These are phyloP conservation scores for Aspergillus homomorphus DNA, from an alignment of 495 filamentous ascomycete species.

Conservation along the genomic window DNA sequence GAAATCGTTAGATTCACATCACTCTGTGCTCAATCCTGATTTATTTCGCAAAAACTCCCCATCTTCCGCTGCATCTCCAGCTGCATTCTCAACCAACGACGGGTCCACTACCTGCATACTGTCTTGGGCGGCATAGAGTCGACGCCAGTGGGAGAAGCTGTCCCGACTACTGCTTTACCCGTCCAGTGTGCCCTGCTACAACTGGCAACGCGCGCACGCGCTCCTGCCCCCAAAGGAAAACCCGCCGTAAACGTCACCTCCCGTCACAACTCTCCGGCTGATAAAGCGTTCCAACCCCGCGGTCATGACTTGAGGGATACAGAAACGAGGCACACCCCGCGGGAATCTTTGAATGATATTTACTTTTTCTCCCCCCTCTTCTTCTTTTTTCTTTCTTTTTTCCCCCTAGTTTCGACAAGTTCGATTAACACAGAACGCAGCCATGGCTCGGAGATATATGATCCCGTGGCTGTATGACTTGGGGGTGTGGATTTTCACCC, in stretches of 20 bases:
- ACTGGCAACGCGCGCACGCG: not conserved
- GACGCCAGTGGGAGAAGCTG: not conserved
- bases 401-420: not conserved
- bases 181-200: not conserved
- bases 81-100: not conserved
- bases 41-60: not conserved
- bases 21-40: not conserved
- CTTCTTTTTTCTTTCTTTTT: not conserved
- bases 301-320: constrained; percentile 6
- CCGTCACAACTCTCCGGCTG: not conserved
- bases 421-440: not conserved
- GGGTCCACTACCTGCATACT: not conserved
- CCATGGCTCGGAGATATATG: constrained; percentile 28
- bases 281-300: not conserved
- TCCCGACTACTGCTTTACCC: not conserved
- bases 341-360: not conserved
- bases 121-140: not conserved
- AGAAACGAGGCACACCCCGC: not conserved
- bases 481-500: constrained; percentile 76
- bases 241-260: not conserved
- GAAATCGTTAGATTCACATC: constrained; percentile 2
- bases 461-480: constrained; percentile 76
- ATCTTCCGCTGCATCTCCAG: not conserved
- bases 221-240: constrained; percentile 1
- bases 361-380: not conserved